Base-by-base conservation (phyloP, 208 protist genomes). In the Crithidia bombi region DNA sequence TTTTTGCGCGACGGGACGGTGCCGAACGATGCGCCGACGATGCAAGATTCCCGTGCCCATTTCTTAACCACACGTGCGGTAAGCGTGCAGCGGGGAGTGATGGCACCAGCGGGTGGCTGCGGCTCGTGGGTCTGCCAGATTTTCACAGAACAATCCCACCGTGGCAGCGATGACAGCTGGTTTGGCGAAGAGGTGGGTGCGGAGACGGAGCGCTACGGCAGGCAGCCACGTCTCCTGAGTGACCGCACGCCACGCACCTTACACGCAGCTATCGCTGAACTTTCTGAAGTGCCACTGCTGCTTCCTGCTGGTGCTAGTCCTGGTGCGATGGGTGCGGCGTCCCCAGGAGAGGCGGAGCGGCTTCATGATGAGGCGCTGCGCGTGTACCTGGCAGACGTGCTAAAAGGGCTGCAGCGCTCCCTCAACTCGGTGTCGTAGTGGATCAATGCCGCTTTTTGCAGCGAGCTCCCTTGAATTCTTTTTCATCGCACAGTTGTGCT, bases 31-130 rank as follows among this genome's bases (percentile, higher is more conserved):
- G 76, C 58, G 61, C 88, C 88, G 36, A 83, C 76, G 7, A 67
- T 88, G 49, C 30, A 79, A 57, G 88, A 93, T 63, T 85, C 88
- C 9, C 79, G 85, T 35, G 72, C 80, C 33, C 85, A 93, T 65
- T 91, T 89, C 73, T 33, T 93, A 12, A 58, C 81, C 15, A 79
- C 78, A n/a, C 75, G 79, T 10, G 75, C 83, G 19, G 38, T 70
- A 46, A 79, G 65, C 30, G 70, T 87, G 33, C 73, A 63, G 49
- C 84, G 73, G 15, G 84, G 84, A 0, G 21, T 86, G 7, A 69
- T 47, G 57, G 38, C 44, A 14, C 35, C 26, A 4, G 43, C 51
- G 11, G 65, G 32, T 28, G 65, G 32, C n/a, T n/a, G n/a, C 2
- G 52, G 19, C 3, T 54, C 50, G 43, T 62, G 58, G 59, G 68